Evolutionary conservation across 495 filamentous ascomycete genomes (phyloP).

Genomic region (Aspergillus sparsus): DNA sequence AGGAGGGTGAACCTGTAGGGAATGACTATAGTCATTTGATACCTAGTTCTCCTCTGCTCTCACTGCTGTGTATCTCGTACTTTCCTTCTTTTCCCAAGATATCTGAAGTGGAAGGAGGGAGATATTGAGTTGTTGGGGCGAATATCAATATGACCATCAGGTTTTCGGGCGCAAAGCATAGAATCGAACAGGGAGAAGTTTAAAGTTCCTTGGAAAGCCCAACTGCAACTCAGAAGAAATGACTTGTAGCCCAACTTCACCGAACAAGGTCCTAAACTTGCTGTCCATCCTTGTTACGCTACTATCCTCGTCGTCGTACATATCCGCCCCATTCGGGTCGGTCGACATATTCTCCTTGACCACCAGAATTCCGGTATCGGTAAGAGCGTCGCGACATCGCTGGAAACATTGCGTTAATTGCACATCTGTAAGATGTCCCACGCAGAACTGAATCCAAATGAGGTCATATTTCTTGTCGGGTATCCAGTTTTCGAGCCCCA

Average conservation of each 20-base stretch:
- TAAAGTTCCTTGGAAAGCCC: constrained; percentile 65
- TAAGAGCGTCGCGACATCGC: constrained; percentile 59
- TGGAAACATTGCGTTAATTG: constrained; percentile 69
- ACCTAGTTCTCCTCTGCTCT: too few species aligned
- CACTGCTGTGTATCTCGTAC: too few species aligned
- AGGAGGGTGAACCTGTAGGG: too few species aligned
- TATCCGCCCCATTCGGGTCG: constrained; percentile 53
- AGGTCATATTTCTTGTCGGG: constrained; percentile 58
- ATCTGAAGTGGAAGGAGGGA: not conserved
- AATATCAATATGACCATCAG: not conserved
- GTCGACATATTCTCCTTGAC: constrained; percentile 87
- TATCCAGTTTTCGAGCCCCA: constrained; percentile 74
- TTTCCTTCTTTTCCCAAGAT: too few species aligned
- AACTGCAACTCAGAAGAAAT: constrained; percentile 73
- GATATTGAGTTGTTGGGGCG: not conserved
- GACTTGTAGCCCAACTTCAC: constrained; percentile 64
- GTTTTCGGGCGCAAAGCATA: constrained; percentile 60
- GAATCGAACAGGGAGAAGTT: constrained; percentile 67
- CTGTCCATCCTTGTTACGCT: constrained; percentile 76
- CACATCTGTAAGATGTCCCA: constrained; percentile 83
- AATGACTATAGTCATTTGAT: too few species aligned
- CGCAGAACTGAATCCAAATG: constrained; percentile 85
- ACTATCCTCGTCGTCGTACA: constrained; percentile 77
- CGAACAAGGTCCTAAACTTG: constrained; percentile 70
- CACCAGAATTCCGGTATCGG: constrained; percentile 59